Percentiles rank a stretch among this genome's conserved stretches.
These are phyloP conservation scores for Coniochaeta sp. DNA, from an alignment of 2,329 filamentous ascomycete species.

Conservation along the genomic window DNA sequence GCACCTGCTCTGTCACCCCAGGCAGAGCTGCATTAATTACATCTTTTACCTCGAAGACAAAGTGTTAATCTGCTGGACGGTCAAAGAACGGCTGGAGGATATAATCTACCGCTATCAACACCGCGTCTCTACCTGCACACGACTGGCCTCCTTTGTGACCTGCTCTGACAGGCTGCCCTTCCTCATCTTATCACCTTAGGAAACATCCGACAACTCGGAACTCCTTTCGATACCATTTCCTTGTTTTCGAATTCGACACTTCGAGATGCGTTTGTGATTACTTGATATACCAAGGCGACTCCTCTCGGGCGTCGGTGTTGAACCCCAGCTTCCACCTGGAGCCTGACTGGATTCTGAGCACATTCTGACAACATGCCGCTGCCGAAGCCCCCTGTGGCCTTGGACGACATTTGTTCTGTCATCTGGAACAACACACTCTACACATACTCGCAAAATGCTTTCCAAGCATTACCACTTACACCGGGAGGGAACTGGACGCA, in stretches of 20 bases:
- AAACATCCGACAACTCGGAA: not conserved
- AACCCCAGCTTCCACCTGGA: not conserved
- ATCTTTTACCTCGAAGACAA: not conserved
- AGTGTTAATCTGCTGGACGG: not conserved
- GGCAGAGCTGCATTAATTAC: not conserved
- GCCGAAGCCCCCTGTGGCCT: constrained; percentile 60
- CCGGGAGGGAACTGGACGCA: constrained; percentile 65
- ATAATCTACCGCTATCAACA: not conserved
- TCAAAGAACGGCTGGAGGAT: not conserved
- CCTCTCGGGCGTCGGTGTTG: constrained; percentile 3
- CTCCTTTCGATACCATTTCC: not conserved
- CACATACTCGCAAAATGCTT: constrained; percentile 67
- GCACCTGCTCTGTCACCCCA: not conserved
- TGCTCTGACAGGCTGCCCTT: not conserved
- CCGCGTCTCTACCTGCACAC: not conserved
- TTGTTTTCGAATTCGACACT: not conserved
- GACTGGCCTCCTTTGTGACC: not conserved
- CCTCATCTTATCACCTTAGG: not conserved
- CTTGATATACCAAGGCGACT: constrained; percentile 2
- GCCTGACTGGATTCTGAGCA: not conserved
- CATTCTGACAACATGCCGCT: constrained; percentile 52
- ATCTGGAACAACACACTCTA: constrained; percentile 79
- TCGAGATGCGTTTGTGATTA: not conserved
- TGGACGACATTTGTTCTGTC: constrained; percentile 75
- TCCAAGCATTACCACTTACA: constrained; percentile 65